Evolutionary conservation across 75 land plant species (phyloP), one percentile per base, ranked within the genome.

Genomic region (Larix kaempferi): DNA sequence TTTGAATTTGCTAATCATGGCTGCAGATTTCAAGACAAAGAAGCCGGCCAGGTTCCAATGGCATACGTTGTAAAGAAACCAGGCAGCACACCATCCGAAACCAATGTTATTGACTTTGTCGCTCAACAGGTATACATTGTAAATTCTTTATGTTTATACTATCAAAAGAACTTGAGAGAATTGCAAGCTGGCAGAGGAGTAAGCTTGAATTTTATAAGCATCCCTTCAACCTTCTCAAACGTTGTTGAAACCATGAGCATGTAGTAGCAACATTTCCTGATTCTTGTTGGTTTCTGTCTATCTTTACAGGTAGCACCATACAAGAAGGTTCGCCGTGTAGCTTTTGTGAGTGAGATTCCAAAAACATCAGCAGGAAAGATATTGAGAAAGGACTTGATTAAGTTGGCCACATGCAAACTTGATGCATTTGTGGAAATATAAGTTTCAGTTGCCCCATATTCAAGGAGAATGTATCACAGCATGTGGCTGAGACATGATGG

Each of bases 341-440:
- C 10, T 35, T 79, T 82, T 71, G 71, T 82, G 17, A 66, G 59
- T 27, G 60, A 57, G 15, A 78, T 82, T 65, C 83, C 83, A 25
- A 78, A 78, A 73, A 59, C 75, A 22, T 21, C 83, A n/a, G 71
- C 81, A 29, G 83, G 83, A 15, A 82, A 82, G 64, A 69, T 71
- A 19, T 49, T 82, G 21, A 33, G 83, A 56, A 66, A 82, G 44
- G 83, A 82, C 8, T 74, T 82, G 69, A 76, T 85, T 26, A 80
- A 78, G 71, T 81, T 83, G 77, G 85, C 83, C 17, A 71, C 83
- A 49, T 80, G 94, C 55, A 93, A 85, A 33, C 64, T 89, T 89
- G 74, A 49, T 26, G 22, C 56, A 13, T 52, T 26, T 23, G 17
- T 1, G 22, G 56, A 23, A 71, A 2, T 33, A 37, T 21, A 39